Percentiles rank a stretch among this genome's conserved stretches.
These are phyloP conservation scores for Komagataea norvegica DNA, from an alignment of 1,139 yeast species.

Conservation along the genomic window DNA sequence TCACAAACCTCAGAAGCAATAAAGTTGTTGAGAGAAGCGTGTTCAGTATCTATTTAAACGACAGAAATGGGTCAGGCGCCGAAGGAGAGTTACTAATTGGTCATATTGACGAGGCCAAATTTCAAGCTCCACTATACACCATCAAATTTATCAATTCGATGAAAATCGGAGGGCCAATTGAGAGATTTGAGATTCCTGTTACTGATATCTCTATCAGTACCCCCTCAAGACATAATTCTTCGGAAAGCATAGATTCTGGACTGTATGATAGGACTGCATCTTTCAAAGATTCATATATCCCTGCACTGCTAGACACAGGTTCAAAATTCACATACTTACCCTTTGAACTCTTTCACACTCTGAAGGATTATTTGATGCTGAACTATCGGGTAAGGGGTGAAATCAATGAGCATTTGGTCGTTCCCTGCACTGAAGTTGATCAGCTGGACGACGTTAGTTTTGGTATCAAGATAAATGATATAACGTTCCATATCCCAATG, in stretches of 20 bases:
- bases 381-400: constrained; percentile 5
- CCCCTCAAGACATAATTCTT: neutral
- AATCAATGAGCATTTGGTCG: constrained; percentile 29
- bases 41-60: constrained; percentile 49
- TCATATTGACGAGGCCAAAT: constrained; percentile 49
- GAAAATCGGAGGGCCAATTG: constrained; percentile 24
- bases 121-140: constrained; percentile 40
- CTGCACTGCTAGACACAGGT: constrained; percentile 62
- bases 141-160: constrained; percentile 39
- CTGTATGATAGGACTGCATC: constrained; percentile 8
- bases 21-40: constrained; percentile 46
- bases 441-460: constrained; percentile 11
- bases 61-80: constrained; percentile 26
- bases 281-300: constrained; percentile 6
- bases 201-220: constrained; percentile 11
- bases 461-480: constrained; percentile 4
- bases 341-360: constrained; percentile 30
- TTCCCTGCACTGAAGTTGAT: constrained; percentile 24
- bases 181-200: constrained; percentile 14
- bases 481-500: constrained; percentile 35
- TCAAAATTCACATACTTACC: constrained; percentile 55
- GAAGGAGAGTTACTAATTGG: constrained; percentile 50
- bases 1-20: constrained; percentile 42
- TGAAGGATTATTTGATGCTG: constrained; percentile 10
- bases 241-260: neutral